Evolutionary conservation across 116 monocot genomes (phyloP), one percentile per base, ranked within the genome.

Genomic region (Trichopus zeylanicus): DNA sequence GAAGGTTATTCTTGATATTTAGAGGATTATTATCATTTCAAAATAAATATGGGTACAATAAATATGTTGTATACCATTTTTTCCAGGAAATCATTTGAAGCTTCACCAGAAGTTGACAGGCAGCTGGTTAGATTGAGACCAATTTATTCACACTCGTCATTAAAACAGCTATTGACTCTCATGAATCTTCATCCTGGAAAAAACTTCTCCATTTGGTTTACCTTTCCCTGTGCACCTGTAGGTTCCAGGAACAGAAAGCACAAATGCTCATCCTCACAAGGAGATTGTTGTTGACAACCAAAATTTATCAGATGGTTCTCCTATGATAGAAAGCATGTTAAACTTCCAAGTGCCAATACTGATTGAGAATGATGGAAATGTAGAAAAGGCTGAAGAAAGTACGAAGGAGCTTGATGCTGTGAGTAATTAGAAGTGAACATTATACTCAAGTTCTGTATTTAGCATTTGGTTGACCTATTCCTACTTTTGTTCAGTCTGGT

Each of bases 331-430:
- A 60, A 58, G 57, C 48, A 56, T 27, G 42, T 51, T 63, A 26
- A 66, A 68, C 16, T 31, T 85, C 55, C 73, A 72, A 69, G 55
- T 80, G 64, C 63, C 74, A 32, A 26, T 60, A 32, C 26, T 63
- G 6, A 26, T 73, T 19, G 76, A 79, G 53, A 73, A 81, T 51
- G 80, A 88, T 72, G 82, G 61, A 61, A 81, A 72, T 70, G 51
- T 82, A n/a, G 63, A 75, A 60, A 88, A 82, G 64, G 85, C 88
- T 35, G 88, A 93, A 75, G 61, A 69, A 22, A 79, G 76, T 46
- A 33, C 76, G 52, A 85, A 85, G 67, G 79, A 88, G 75, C 93
- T 93, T 67, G 93, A 84, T 46, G 79, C 77, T 51, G 88, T 93
- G 59, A 78, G 88, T 29, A 13, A n/a, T 56, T 56, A 9, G 7